A percentile compares a stretch with the other conserved stretches of the same genome.
These are phyloP conservation scores for Lecanoromycetidae sp. DNA, from an alignment of 2,329 filamentous ascomycete genomes.

Conservation along the genomic window DNA sequence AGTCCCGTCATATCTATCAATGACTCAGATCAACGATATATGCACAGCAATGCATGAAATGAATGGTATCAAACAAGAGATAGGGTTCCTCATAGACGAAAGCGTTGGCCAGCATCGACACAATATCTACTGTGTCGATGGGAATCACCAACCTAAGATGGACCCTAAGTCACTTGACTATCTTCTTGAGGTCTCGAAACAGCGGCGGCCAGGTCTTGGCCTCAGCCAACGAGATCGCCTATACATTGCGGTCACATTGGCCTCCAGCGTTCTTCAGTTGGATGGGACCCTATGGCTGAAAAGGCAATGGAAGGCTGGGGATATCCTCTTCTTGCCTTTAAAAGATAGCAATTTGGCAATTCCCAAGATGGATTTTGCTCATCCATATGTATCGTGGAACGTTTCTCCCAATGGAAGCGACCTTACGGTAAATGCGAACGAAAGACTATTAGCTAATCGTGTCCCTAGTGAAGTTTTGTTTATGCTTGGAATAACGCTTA, in stretches of 20 bases:
- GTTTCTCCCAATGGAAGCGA: not conserved
- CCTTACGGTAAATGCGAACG: too few relatives aligned
- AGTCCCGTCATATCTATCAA: not conserved
- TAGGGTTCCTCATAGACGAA: not conserved
- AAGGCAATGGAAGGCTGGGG: slow-evolving; percentile 13
- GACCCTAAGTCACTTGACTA: not conserved
- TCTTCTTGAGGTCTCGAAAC: not conserved
- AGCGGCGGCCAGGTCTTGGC: not conserved
- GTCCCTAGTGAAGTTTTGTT: slow-evolving; percentile 15
- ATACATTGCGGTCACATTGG: slow-evolving; percentile 17
- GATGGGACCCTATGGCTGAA: slow-evolving; percentile 17
- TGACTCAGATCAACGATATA: not conserved
- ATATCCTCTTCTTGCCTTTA: slow-evolving; percentile 16
- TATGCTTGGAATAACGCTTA: slow-evolving; percentile 15
- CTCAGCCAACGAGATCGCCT: slow-evolving; percentile 14
- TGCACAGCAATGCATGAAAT: not conserved
- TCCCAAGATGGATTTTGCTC: not conserved
- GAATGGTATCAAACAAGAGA: not conserved
- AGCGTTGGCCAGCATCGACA: slow-evolving; percentile 1
- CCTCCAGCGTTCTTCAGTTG: slow-evolving; percentile 19
- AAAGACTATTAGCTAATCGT: not conserved
- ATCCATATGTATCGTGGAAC: slow-evolving; percentile 10
- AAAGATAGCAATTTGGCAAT: not conserved
- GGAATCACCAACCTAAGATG: not conserved
- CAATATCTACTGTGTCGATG: slow-evolving; percentile 2